A percentile compares a stretch with the other conserved stretches of the same genome.
Conservation (phyloP, 1,284 basidiomycete species). For the Kwoniella shivajii region DNA sequence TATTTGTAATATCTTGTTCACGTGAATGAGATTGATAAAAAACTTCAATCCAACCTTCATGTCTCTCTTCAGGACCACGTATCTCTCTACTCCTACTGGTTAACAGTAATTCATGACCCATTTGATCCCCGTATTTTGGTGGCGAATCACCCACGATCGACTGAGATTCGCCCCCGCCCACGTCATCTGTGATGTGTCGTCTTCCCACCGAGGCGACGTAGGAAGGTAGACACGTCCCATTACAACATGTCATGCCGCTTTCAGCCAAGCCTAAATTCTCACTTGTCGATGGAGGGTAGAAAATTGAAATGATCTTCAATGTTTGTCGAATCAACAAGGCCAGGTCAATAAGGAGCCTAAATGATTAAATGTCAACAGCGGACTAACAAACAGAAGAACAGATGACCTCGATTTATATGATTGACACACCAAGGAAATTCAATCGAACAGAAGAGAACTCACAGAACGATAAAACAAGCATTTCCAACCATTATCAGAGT, state of each 20-base stretch:
- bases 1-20: too few relatives aligned
- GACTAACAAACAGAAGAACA: too few relatives aligned
- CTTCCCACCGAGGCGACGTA: background rate
- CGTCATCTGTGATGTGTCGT: background rate
- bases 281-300: too few relatives aligned
- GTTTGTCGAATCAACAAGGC: too few relatives aligned
- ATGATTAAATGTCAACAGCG: too few relatives aligned
- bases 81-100: conserved; percentile 15
- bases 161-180: background rate
- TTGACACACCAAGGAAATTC: too few relatives aligned
- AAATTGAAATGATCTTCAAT: too few relatives aligned
- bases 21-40: background rate
- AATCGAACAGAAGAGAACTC: background rate
- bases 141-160: conserved; percentile 7
- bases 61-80: background rate
- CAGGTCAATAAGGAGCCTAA: too few relatives aligned
- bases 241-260: too few relatives aligned
- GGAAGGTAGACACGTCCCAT: too few relatives aligned
- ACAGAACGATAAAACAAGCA: conserved; percentile 20
- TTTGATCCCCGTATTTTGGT: conserved; percentile 25
- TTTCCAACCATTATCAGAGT: conserved; percentile 13
- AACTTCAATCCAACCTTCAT: background rate
- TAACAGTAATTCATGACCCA: conserved; percentile 22
- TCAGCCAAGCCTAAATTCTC: too few relatives aligned
- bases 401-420: too few relatives aligned